These are phyloP conservation scores for Lotmaria passim DNA, from an alignment of 208 protist species.

Conservation along the genomic window DNA sequence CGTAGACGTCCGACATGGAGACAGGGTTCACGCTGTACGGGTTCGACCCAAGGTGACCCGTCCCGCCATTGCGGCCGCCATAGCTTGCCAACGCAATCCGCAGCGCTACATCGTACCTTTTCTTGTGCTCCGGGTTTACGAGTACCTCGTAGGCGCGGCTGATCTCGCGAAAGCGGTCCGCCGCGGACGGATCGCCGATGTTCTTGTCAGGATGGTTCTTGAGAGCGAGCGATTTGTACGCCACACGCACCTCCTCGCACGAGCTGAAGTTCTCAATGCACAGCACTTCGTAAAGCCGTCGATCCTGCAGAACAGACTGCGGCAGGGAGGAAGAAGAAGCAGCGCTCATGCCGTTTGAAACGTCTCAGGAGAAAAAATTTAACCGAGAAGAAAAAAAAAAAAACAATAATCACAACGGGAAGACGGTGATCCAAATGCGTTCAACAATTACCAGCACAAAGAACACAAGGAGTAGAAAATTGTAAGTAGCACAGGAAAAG, in stretches of 20 bases:
- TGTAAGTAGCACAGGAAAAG: neutral
- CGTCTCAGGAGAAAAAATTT: neutral
- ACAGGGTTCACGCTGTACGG: slow-evolving; percentile 25
- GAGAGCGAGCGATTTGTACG: slow-evolving; percentile 94
- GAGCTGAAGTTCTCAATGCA: slow-evolving; percentile 84
- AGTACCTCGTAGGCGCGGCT: slow-evolving; percentile 97
- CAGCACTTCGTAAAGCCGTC: slow-evolving; percentile 86
- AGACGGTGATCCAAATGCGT: neutral
- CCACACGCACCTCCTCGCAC: slow-evolving; percentile 88
- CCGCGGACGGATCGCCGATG: slow-evolving; percentile 72
- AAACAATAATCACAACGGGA: slow-evolving; percentile 2
- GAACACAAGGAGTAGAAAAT: neutral
- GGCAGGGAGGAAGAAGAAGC: slow-evolving; percentile 10
- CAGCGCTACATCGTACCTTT: slow-evolving; percentile 95
- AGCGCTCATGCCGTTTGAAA: neutral
- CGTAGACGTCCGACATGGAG: slow-evolving; percentile 44
- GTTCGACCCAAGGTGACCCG: slow-evolving; percentile 25
- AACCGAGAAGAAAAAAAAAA: slow-evolving; percentile 21
- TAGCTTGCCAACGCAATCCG: slow-evolving; percentile 34
- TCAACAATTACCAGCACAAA: neutral
- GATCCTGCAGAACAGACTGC: slow-evolving; percentile 17
- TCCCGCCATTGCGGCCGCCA: slow-evolving; percentile 5
- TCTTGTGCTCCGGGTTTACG: slow-evolving; percentile 90
- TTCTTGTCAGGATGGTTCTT: slow-evolving; percentile 97
- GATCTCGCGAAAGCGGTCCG: slow-evolving; percentile 90